Evolutionary conservation across 164 flowering plant species (phyloP).

Genomic region (Magnolia officinalis): DNA sequence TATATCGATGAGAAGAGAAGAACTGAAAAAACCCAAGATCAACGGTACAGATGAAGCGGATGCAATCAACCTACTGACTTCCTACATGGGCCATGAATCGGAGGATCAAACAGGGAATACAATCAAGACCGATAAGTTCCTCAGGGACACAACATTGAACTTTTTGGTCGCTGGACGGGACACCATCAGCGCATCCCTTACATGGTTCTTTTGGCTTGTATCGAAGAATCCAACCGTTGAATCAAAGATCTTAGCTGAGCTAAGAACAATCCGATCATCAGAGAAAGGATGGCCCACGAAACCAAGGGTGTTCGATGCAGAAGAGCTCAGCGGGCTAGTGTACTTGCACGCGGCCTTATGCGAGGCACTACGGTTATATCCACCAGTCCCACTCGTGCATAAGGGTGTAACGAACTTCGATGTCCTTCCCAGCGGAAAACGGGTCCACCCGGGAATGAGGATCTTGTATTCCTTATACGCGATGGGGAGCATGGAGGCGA

Average conservation of each 20-base stretch:
- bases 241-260: slow-evolving; percentile 27
- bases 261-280: neutral
- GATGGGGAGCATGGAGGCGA: slow-evolving; percentile 35
- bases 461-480: slow-evolving; percentile 24
- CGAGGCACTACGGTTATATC: slow-evolving; percentile 45
- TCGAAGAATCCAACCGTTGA: slow-evolving; percentile 26
- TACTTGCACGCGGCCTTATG: slow-evolving; percentile 43
- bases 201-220: slow-evolving; percentile 42
- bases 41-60: neutral
- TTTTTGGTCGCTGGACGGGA: slow-evolving; percentile 35
- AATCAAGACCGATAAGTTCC: slow-evolving; percentile 16
- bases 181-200: slow-evolving; percentile 31
- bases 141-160: slow-evolving; percentile 28
- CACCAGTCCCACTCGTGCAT: slow-evolving; percentile 39
- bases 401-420: slow-evolving; percentile 23
- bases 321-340: slow-evolving; percentile 16
- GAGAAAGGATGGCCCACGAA: neutral
- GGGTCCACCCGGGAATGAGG: slow-evolving; percentile 19
- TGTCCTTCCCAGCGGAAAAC: slow-evolving; percentile 38
- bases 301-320: slow-evolving; percentile 7
- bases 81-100: slow-evolving; percentile 3
- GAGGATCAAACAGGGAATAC: neutral
- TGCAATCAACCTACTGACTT: slow-evolving; percentile 19
- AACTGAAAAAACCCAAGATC: neutral
- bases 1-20: slow-evolving; percentile 11